Base-by-base conservation (phyloP, 768 basidiomycete genomes). In the Coprinopsis cinerea region DNA sequence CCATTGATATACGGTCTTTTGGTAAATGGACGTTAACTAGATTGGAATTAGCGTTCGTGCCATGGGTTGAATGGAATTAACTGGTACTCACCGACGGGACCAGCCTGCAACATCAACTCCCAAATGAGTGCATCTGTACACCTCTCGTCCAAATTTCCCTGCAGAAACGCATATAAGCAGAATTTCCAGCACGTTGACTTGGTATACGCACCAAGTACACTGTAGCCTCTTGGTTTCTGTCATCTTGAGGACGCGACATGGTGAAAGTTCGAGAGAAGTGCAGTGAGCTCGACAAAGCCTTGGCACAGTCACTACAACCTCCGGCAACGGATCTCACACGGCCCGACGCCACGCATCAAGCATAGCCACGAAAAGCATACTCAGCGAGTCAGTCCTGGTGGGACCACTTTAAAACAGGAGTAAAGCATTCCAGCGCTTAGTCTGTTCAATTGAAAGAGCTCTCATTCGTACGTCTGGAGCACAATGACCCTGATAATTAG, bases 51-150 rank as follows among this genome's bases (percentile, higher is more conserved):
- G n/a, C 15, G 13, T 34, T 35, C 23, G 23, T 32, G 28, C 45
- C 42, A 44, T 15, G 18, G 14, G 22, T 6, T 15, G 34, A 18
- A 43, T 17, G 2, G 44, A 42, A 28, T 14, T 14, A 34, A 34
- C 15, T 34, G 24, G 35, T 40, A 75, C 92, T 61, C 60, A 94
- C 95, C 92, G 44, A 97, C 93, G 56, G 95, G 95, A 6, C 95
- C 95, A n/a, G 95, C 94, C 70, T 98, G 95, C 32, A 99, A 67
- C 95, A 99, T 98, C 41, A 99, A 71, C 72, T 98, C 95, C 95
- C 95, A 98, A 47, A 98, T 75, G 49, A 98, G 75, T 26, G 94
- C 91, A 65, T 98, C 95, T 9, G 88, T 79, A 60, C 89, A 92
- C 49, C 92, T 79, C 67, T 98, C 96, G 64, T 98, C 95, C 24